A percentile compares a stretch with the other conserved stretches of the same genome.
These are phyloP conservation scores for Staphylotrichum longicolle DNA, from an alignment of 495 filamentous ascomycete species.

Conservation along the genomic window DNA sequence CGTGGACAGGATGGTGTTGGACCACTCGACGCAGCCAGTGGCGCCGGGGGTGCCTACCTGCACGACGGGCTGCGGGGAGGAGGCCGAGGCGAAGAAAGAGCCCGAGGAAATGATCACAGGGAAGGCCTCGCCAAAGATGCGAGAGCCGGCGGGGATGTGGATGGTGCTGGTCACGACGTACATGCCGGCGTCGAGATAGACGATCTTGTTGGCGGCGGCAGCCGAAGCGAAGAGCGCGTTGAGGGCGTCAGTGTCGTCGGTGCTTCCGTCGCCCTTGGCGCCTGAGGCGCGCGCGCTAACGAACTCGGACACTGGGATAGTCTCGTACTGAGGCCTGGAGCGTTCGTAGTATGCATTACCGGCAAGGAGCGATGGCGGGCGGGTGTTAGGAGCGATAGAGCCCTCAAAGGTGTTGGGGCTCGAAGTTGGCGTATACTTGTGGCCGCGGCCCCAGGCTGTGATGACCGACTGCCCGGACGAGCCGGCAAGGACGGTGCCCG, in stretches of 20 bases:
- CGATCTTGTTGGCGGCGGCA: conserved; percentile 54
- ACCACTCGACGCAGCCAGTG: conserved; percentile 72
- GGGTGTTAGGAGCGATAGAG: conserved; percentile 36
- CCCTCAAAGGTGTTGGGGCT: conserved; percentile 39
- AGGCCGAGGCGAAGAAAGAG: conserved; percentile 60
- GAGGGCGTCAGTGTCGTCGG: conserved; percentile 64
- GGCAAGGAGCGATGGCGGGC: conserved; percentile 38
- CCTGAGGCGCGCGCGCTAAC: conserved; percentile 68
- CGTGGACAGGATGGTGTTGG: conserved; percentile 72
- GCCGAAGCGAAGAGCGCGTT: conserved; percentile 65
- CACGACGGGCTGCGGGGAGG: conserved; percentile 64
- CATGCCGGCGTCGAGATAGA: conserved; percentile 82
- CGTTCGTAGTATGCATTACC: conserved; percentile 53
- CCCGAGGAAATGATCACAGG: conserved; percentile 76
- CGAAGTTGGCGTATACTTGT: conserved; percentile 42
- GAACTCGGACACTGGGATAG: conserved; percentile 53
- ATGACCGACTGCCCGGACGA: conserved; percentile 51
- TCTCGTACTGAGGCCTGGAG: conserved; percentile 71
- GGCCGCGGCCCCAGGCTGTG: conserved; percentile 45
- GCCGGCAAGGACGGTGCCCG: conserved; percentile 54
- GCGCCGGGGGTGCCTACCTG: conserved; percentile 73
- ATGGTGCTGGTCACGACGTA: conserved; percentile 81
- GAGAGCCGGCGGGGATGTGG: conserved; percentile 66
- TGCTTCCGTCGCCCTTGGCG: conserved; percentile 67
- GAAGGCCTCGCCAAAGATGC: conserved; percentile 81